Percentiles rank a stretch among this genome's conserved stretches.
phyloP scores from a whole-genome alignment of 176 grass and related monocot genomes.

The Zea mays region DNA sequence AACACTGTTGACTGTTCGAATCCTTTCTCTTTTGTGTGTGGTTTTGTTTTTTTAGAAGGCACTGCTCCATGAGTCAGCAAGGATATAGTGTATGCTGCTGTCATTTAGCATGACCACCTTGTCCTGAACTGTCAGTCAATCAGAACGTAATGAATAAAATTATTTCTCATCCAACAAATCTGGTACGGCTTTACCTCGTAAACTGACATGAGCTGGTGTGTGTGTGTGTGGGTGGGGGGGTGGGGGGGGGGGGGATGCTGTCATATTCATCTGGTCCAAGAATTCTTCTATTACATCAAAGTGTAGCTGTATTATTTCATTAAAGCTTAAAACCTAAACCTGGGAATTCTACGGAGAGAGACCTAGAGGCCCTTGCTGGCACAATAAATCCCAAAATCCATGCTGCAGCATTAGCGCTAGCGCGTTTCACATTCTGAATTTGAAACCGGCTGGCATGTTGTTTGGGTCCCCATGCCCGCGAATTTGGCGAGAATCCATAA shows the following conservation, averaged over 20 bases:
- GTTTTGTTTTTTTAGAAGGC: not conserved
- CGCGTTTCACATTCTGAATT: not conserved
- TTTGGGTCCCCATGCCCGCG: not conserved
- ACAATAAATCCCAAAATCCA: not conserved
- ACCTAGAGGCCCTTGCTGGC: not conserved
- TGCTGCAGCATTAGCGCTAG: not conserved
- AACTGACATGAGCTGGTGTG: slow-evolving; percentile 9
- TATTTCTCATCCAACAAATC: slow-evolving; percentile 1
- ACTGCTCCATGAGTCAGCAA: not conserved
- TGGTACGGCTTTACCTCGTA: not conserved
- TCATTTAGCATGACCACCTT: slow-evolving; percentile 8
- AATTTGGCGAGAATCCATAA: slow-evolving; percentile 17
- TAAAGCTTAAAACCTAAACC: slow-evolving; percentile 4
- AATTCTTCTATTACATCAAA: slow-evolving; percentile 12
- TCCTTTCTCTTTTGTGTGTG: not conserved
- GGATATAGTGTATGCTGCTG: no score
- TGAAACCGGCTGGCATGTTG: not conserved
- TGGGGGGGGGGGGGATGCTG: no score
- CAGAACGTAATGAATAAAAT: slow-evolving; percentile 26
- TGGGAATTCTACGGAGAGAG: not conserved
- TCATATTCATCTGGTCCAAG: slow-evolving; percentile 32
- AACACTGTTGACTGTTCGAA: not conserved
- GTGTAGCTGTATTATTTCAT: not conserved
- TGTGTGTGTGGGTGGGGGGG: no score
- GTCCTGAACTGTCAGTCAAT: not conserved